Conservation (phyloP, 495 filamentous ascomycete species). For the Podospora pseudocomata region DNA sequence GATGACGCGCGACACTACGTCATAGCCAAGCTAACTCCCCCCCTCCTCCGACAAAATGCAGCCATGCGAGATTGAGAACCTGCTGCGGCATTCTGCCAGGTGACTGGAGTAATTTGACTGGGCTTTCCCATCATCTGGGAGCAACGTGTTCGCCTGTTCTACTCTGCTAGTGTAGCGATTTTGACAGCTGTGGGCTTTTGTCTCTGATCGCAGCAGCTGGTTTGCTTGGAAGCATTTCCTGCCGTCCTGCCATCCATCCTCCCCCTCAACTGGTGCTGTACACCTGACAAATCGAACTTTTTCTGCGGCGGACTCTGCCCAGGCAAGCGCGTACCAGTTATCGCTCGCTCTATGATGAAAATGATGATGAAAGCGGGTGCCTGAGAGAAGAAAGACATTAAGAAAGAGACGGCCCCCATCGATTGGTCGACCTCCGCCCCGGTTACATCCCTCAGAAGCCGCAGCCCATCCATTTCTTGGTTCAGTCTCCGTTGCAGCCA, state of each 20-base stretch:
- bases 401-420: conserved; percentile 15
- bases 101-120: background rate
- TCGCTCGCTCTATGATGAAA: conserved; percentile 30
- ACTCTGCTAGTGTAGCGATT: background rate
- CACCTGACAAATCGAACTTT: background rate
- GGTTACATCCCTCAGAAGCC: conserved; percentile 11
- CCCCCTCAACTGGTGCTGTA: background rate
- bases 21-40: conserved; percentile 12
- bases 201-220: background rate
- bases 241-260: background rate
- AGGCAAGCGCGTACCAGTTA: conserved; percentile 2
- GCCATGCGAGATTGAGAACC: conserved; percentile 8
- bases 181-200: background rate
- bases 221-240: too few relatives aligned
- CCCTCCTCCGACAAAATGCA: conserved; percentile 5
- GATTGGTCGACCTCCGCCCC: conserved; percentile 1
- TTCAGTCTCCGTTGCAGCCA: conserved; percentile 24
- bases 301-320: background rate
- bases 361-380: conserved; percentile 34
- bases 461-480: conserved; percentile 23
- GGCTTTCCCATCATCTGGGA: background rate
- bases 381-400: conserved; percentile 19
- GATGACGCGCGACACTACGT: conserved; percentile 25
- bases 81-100: conserved; percentile 6
- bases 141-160: background rate